Conservation (phyloP, 441 rosid genomes). For the Mallotus repandus region DNA sequence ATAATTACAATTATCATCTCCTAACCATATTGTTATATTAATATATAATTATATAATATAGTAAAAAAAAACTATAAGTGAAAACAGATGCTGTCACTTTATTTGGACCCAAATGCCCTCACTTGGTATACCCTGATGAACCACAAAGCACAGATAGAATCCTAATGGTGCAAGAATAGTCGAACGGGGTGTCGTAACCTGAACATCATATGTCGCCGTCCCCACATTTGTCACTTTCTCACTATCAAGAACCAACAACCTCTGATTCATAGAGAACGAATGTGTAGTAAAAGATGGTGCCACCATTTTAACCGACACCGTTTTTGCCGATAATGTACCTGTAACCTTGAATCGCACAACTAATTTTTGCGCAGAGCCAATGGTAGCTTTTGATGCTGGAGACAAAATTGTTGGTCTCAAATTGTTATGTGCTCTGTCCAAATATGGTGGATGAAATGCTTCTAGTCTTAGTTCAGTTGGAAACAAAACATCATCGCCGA, state of each 20-base stretch:
- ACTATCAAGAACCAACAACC: constrained; percentile 54
- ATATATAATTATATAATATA: too few relatives aligned
- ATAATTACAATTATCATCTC: not conserved
- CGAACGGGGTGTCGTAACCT: constrained; percentile 45
- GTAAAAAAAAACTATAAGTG: too few relatives aligned
- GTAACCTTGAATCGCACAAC: constrained; percentile 41
- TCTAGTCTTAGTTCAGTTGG: constrained; percentile 83
- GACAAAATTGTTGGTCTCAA: constrained; percentile 45
- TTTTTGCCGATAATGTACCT: constrained; percentile 23
- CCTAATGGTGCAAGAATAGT: constrained; percentile 72
- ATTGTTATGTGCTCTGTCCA: constrained; percentile 31
- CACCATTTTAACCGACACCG: constrained; percentile 47
- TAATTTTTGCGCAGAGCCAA: constrained; percentile 39
- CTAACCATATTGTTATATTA: too few relatives aligned
- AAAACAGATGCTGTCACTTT: not conserved
- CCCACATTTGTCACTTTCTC: constrained; percentile 26
- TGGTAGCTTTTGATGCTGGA: constrained; percentile 27
- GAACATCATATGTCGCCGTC: constrained; percentile 30
- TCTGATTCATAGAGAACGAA: constrained; percentile 78
- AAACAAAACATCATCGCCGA: constrained; percentile 43
- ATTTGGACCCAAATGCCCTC: constrained; percentile 67
- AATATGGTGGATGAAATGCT: constrained; percentile 67
- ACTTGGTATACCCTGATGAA: constrained; percentile 69
- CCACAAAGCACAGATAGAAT: constrained; percentile 68
- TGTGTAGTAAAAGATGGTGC: constrained; percentile 80